Conservation (phyloP, 805 yeast species). For the Saccharomycodes ludwigii region DNA sequence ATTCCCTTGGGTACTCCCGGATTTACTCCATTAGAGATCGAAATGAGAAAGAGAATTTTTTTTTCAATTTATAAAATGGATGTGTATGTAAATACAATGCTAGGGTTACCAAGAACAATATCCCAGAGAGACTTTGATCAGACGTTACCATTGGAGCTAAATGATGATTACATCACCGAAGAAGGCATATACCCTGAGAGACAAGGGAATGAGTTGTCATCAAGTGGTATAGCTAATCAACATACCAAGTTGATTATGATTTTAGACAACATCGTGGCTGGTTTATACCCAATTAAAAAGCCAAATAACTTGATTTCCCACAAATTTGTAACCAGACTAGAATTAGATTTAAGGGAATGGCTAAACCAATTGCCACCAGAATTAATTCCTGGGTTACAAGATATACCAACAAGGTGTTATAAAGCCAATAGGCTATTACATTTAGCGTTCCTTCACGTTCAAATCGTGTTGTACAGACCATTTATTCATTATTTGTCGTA, state of each 20-base stretch:
- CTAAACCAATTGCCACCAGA: conserved; percentile 56
- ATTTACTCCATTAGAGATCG: conserved; percentile 60
- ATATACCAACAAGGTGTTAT: conserved; percentile 13
- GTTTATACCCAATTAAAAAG: conserved; percentile 48
- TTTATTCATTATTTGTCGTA: conserved; percentile 58
- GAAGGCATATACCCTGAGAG: conserved; percentile 26
- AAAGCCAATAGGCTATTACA: conserved; percentile 70
- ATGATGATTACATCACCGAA: conserved; percentile 74
- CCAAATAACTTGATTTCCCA: conserved; percentile 22
- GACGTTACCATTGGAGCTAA: conserved; percentile 70
- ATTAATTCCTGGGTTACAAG: conserved; percentile 42
- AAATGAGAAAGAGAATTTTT: conserved; percentile 73
- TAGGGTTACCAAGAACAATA: conserved; percentile 71
- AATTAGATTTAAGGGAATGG: conserved; percentile 66
- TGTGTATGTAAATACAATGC: conserved; percentile 75
- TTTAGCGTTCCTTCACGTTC: conserved; percentile 66
- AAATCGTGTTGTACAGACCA: conserved; percentile 77
- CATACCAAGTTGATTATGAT: conserved; percentile 68
- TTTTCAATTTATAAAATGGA: conserved; percentile 89
- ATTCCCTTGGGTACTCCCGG: conserved; percentile 34
- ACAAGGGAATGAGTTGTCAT: conserved; percentile 18
- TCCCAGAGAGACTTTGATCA: conserved; percentile 80
- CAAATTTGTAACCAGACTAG: conserved; percentile 53
- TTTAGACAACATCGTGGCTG: conserved; percentile 56
- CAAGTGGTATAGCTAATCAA: conserved; percentile 57